Conservation (phyloP, 441 rosid genomes). For the Pelargonium myrrhifolium region DNA sequence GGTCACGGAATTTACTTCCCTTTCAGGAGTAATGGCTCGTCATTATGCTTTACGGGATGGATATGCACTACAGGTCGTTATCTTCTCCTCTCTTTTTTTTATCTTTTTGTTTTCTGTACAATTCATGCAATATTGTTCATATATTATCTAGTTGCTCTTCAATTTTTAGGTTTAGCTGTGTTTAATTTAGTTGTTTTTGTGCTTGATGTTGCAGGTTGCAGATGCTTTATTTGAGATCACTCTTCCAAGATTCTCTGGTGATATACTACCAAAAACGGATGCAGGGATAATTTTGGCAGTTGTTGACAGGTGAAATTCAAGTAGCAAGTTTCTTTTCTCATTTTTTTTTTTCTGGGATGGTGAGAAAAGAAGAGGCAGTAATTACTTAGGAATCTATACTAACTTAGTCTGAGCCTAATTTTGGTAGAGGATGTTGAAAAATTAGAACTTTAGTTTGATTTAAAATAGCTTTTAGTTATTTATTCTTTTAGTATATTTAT, state of each 20-base stretch:
- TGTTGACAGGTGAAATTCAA: slow-evolving; percentile 69
- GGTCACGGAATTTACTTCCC: slow-evolving; percentile 86
- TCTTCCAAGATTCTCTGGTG: slow-evolving; percentile 92
- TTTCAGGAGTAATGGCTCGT: slow-evolving; percentile 89
- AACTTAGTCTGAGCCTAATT: background rate
- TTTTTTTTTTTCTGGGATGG: background rate
- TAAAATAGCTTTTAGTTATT: too few relatives aligned
- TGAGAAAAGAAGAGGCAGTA: background rate
- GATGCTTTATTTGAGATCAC: slow-evolving; percentile 81
- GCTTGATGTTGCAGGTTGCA: slow-evolving; percentile 54
- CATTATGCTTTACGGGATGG: slow-evolving; percentile 97
- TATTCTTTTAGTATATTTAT: too few relatives aligned
- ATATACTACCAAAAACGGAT: slow-evolving; percentile 73
- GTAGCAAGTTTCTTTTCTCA: slow-evolving; percentile 8
- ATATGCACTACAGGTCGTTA: slow-evolving; percentile 67
- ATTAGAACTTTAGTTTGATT: background rate
- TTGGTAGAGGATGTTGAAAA: background rate
- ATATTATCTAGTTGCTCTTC: too few relatives aligned
- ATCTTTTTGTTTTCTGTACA: too few relatives aligned
- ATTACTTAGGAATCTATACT: background rate
- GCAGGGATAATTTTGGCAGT: slow-evolving; percentile 81
- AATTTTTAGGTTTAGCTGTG: slow-evolving; percentile 5
- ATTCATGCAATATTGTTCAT: too few relatives aligned
- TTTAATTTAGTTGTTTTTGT: background rate
- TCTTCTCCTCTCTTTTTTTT: too few relatives aligned